Percentiles rank a stretch among this genome's conserved stretches.
phyloP scores from a whole-genome alignment of 108 stramenopile genomes.

The Conticribra guillardii region DNA sequence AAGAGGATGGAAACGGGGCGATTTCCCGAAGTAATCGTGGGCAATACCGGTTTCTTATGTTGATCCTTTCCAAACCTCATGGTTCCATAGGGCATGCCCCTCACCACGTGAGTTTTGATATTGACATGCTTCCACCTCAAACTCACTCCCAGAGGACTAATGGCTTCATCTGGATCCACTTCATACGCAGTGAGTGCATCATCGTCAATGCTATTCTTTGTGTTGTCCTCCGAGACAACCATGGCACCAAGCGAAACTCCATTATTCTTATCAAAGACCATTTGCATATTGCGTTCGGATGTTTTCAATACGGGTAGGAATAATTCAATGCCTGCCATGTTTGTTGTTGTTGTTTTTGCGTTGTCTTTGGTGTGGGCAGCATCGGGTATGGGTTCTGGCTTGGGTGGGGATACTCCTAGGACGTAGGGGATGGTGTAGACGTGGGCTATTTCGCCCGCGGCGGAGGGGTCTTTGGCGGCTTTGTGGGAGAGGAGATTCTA shows the following conservation, averaged over 20 bases:
- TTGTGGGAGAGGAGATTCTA: slow-evolving; percentile 73
- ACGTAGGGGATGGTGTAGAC: slow-evolving; percentile 84
- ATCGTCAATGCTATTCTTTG: not conserved
- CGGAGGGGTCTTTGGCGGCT: slow-evolving; percentile 57
- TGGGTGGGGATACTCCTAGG: slow-evolving; percentile 70
- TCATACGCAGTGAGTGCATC: slow-evolving; percentile 29
- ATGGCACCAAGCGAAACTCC: slow-evolving; percentile 36
- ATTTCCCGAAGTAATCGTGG: slow-evolving; percentile 61
- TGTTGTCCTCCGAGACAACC: slow-evolving; percentile 10
- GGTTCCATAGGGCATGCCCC: slow-evolving; percentile 92
- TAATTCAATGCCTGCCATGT: slow-evolving; percentile 69
- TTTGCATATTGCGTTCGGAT: slow-evolving; percentile 41
- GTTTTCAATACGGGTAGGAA: slow-evolving; percentile 42
- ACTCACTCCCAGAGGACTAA: slow-evolving; percentile 72
- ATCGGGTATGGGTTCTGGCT: slow-evolving; percentile 57
- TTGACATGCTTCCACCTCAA: slow-evolving; percentile 63
- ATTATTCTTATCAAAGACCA: slow-evolving; percentile 45
- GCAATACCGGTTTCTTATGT: slow-evolving; percentile 26
- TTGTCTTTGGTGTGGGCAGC: slow-evolving; percentile 33
- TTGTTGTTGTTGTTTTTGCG: slow-evolving; percentile 23
- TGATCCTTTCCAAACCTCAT: slow-evolving; percentile 38
- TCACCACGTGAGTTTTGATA: slow-evolving; percentile 81
- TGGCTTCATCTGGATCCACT: slow-evolving; percentile 28
- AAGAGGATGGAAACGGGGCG: slow-evolving; percentile 38
- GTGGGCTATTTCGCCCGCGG: slow-evolving; percentile 50